These are phyloP conservation scores for Rauvolfia tetraphylla DNA, from an alignment of 257 asterid genomes.

Conservation along the genomic window DNA sequence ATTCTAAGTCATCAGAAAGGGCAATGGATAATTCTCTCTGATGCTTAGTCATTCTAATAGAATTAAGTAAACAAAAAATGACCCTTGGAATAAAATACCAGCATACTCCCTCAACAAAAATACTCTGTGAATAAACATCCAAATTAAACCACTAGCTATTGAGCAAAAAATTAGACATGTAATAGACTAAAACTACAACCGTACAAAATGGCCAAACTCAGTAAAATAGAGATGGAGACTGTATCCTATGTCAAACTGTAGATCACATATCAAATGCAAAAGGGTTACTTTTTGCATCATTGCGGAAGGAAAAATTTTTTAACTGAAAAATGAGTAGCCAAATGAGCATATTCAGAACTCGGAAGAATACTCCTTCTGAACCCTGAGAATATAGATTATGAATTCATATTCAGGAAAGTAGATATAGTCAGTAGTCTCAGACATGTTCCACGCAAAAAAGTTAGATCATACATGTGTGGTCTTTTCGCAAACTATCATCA, in stretches of 20 bases:
- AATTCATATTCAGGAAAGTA: background rate
- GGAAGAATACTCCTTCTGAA: background rate
- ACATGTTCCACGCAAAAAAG: background rate
- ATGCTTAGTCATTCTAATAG: background rate
- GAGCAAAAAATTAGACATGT: background rate
- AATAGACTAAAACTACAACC: background rate
- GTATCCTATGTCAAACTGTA: background rate
- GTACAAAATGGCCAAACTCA: background rate
- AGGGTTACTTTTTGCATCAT: background rate
- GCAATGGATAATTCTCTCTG: background rate
- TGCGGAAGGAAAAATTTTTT: background rate
- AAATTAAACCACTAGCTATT: background rate
- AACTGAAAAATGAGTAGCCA: background rate
- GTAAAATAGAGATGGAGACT: background rate
- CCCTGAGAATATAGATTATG: background rate
- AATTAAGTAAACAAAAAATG: background rate
- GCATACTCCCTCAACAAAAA: background rate
- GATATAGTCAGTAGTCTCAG: background rate
- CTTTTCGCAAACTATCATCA: background rate
- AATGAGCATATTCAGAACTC: background rate
- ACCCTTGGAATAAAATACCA: background rate
- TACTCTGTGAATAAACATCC: background rate
- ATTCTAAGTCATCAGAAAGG: background rate
- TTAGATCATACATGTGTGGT: background rate
- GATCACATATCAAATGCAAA: background rate